phyloP scores from a whole-genome alignment of 1,284 basidiomycete genomes.

The Tausonia pullulans region DNA sequence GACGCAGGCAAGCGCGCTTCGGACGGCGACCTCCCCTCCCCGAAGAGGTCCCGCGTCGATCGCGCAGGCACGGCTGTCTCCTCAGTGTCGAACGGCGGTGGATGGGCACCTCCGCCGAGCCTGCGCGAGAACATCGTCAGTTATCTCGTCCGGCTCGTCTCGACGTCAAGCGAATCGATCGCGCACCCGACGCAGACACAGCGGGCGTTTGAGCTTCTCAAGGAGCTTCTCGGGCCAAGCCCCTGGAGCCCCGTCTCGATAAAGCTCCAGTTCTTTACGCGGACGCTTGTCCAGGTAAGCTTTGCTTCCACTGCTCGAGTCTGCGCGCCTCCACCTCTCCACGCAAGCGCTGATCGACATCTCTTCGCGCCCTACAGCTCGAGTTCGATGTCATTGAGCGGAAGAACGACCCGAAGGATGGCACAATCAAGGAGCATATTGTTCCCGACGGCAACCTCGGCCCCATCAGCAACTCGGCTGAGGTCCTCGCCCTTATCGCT shows the following conservation, averaged over 20 bases:
- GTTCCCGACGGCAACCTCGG: slow-evolving; percentile 47
- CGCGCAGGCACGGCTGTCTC: slow-evolving; percentile 37
- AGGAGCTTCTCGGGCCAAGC: slow-evolving; percentile 63
- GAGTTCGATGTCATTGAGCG: slow-evolving; percentile 13
- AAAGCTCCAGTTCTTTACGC: slow-evolving; percentile 78
- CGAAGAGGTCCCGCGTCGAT: slow-evolving; percentile 39
- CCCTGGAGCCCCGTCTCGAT: slow-evolving; percentile 92
- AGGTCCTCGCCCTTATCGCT: slow-evolving; percentile 78
- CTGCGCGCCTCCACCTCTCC: neutral
- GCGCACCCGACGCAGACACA: slow-evolving; percentile 54
- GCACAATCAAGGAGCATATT: no score
- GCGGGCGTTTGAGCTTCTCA: slow-evolving; percentile 69
- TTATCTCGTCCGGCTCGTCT: slow-evolving; percentile 76
- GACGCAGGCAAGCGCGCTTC: slow-evolving; percentile 26
- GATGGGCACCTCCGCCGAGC: slow-evolving; percentile 64
- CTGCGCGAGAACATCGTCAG: slow-evolving; percentile 85
- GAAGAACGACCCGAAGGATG: no score
- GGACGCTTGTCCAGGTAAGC: slow-evolving; percentile 65
- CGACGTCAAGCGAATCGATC: slow-evolving; percentile 59
- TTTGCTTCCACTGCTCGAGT: neutral
- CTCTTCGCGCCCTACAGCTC: slow-evolving; percentile 6
- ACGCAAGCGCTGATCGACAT: neutral
- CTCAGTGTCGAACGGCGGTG: slow-evolving; percentile 26
- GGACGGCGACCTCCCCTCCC: slow-evolving; percentile 23
- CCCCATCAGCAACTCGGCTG: slow-evolving; percentile 71